Percentiles rank a stretch among this genome's conserved stretches.
Evolutionary conservation across 805 yeast genomes (phyloP).

Genomic region (Hanseniaspora mollemarum): DNA sequence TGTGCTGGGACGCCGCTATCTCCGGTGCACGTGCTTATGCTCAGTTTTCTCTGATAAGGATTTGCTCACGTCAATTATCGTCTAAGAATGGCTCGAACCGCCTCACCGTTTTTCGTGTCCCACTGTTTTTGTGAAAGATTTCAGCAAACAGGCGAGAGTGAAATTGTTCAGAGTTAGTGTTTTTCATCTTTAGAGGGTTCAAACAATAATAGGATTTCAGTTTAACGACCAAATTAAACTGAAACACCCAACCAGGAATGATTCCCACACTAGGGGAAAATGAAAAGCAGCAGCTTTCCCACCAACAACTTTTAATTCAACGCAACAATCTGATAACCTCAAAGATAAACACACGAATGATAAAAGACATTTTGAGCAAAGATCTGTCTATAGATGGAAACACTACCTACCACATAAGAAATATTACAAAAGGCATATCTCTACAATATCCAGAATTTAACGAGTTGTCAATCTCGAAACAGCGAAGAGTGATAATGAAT

Average conservation of each 20-base stretch:
- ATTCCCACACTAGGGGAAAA: neutral
- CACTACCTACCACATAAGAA: constrained; percentile 48
- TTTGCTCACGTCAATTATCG: too few species aligned
- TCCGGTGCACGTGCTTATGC: too few species aligned
- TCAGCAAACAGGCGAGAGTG: neutral
- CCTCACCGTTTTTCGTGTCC: too few species aligned
- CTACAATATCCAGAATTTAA: constrained; percentile 69
- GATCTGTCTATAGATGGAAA: neutral
- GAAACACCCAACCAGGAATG: neutral
- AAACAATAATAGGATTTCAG: too few species aligned
- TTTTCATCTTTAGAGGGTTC: neutral
- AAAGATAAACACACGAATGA: constrained; percentile 13
- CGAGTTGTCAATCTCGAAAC: constrained; percentile 70
- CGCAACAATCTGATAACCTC: constrained; percentile 13
- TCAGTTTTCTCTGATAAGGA: too few species aligned
- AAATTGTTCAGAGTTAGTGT: neutral
- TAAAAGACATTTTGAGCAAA: constrained; percentile 38
- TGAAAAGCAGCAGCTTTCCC: too few species aligned
- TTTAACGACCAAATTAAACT: too few species aligned
- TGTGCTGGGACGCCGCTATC: too few species aligned
- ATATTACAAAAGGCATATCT: constrained; percentile 68
- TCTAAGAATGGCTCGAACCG: too few species aligned
- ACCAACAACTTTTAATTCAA: constrained; percentile 14
- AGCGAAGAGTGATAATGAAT: constrained; percentile 78
- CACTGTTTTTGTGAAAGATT: too few species aligned